Percentiles rank a stretch among this genome's conserved stretches.
Conservation (phyloP, 2,329 filamentous ascomycete genomes). For the Penicillium sclerotigenum region DNA sequence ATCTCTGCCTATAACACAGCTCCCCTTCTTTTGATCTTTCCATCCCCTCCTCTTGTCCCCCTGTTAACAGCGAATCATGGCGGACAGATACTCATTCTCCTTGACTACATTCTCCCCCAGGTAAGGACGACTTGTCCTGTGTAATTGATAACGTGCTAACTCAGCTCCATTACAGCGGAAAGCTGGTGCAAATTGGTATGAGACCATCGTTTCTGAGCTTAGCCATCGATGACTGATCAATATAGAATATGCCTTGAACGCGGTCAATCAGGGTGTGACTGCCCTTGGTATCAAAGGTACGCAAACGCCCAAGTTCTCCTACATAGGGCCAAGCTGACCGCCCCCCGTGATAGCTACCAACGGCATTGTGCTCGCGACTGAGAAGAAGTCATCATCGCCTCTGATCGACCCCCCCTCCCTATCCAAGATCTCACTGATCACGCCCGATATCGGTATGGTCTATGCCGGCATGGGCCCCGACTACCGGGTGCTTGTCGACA, state of each 20-base stretch:
- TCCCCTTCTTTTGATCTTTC: conserved; percentile 17
- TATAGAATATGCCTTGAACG: conserved; percentile 96
- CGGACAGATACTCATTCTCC: conserved; percentile 98
- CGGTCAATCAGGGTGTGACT: conserved; percentile 98
- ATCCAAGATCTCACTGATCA: conserved; percentile 96
- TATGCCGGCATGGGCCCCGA: conserved; percentile 99
- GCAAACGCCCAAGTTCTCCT: conserved; percentile 14
- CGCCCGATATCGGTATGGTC: conserved; percentile 98
- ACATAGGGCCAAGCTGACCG: conserved; percentile 15
- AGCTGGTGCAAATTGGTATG: conserved; percentile 95
- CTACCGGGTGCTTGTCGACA: conserved; percentile 95
- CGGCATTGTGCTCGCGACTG: conserved; percentile 95
- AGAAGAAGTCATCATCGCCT: conserved; percentile 98
- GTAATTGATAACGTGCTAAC: conserved; percentile 44
- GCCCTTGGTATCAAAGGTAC: conserved; percentile 96
- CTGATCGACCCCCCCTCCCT: conserved; percentile 93
- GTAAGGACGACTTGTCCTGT: conserved; percentile 41
- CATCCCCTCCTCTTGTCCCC: conserved; percentile 14
- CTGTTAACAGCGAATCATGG: conserved; percentile 58
- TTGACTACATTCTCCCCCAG: conserved; percentile 99
- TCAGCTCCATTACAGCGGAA: conserved; percentile 63
- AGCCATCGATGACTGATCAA: conserved; percentile 15
- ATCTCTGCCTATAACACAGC: conserved; percentile 25
- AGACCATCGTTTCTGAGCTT: neutral
- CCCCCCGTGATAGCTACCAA: conserved; percentile 70